These are phyloP conservation scores for Clarireedia homoeocarpa DNA, from an alignment of 2,329 filamentous ascomycete genomes.

Conservation along the genomic window DNA sequence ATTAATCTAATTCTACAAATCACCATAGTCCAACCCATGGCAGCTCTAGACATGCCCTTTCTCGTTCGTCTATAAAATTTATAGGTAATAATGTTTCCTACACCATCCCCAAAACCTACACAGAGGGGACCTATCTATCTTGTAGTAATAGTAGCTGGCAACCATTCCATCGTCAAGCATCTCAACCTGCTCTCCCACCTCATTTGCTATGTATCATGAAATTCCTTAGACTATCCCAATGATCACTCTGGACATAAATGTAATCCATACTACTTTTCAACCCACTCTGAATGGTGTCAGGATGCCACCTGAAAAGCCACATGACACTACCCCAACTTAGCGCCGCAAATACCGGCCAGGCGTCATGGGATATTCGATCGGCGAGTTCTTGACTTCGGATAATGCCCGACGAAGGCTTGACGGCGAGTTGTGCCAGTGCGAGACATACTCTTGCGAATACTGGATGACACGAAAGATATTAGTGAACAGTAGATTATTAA, in stretches of 20 bases:
- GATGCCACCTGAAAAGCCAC: conserved; percentile 89
- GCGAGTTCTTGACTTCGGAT: conserved; percentile 37
- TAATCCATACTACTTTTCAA: conserved; percentile 95
- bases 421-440: conserved; percentile 72
- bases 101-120: not conserved
- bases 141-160: too few relatives aligned
- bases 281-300: conserved; percentile 84
- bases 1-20: conserved; percentile 3
- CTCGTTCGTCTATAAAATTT: too few relatives aligned
- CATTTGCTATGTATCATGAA: conserved; percentile 79
- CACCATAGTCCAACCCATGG: too few relatives aligned
- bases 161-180: too few relatives aligned
- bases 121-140: not conserved
- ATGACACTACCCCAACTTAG: conserved; percentile 90
- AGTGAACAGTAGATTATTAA: not conserved
- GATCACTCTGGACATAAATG: conserved; percentile 84
- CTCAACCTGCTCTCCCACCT: not conserved
- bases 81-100: not conserved
- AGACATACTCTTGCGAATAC: conserved; percentile 88
- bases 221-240: conserved; percentile 80
- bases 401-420: conserved; percentile 55
- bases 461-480: not conserved
- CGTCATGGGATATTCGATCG: conserved; percentile 53
- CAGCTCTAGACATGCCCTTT: too few relatives aligned
- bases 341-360: conserved; percentile 89